Base-by-base conservation (phyloP, 306 rosid genomes). In the Trichosanthes cucumerina region DNA sequence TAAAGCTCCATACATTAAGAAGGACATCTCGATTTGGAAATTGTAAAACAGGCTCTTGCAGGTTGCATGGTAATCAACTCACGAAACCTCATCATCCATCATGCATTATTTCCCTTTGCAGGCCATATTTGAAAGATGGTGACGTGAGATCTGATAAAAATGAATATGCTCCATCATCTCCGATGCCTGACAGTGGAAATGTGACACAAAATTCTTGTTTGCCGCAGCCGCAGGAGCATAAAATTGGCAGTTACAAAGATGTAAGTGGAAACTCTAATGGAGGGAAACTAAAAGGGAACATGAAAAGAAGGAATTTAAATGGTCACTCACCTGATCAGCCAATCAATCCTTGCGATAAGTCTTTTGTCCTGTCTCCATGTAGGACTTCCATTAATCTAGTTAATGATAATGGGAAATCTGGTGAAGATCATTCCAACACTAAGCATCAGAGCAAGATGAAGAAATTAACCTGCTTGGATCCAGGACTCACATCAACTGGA, bases 311-410 rank as follows among this genome's bases (percentile, higher is more conserved):
- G 75, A 79, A 75, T 68, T 78, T 36, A 57, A 78, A 23, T 64
- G 75, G 81, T 70, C 24, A 64, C 60, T 77, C 84, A 38, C 39
- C 77, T 50, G 60, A 72, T 28, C 77, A 72, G 77, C 73, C 36
- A 19, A 49, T 49, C 60, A 60, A 52, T 52, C 79, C 82, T 79
- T 73, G 81, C 21, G 52, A 81, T 56, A 86, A 81, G 18, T 86
- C 87, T 65, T 75, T 84, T 82, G 71, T 85, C 79, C 88, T 85
- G n/a, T 82, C 83, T 68, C 85, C 82, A 71, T 87, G 90, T 83
- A 82, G 81, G 70, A 83, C 77, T 74, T 77, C 84, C 58, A 66
- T 76, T 1, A 73, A 77, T 79, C 83, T 84, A 58, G 79, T 47
- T 31, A 44, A 63, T 44, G 79, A 83, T 71, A 77, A 63, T 72